Percentiles rank a stretch among this genome's conserved stretches.
phyloP scores from a whole-genome alignment of 805 yeast species.

The Zygosaccharomyces lentus region DNA sequence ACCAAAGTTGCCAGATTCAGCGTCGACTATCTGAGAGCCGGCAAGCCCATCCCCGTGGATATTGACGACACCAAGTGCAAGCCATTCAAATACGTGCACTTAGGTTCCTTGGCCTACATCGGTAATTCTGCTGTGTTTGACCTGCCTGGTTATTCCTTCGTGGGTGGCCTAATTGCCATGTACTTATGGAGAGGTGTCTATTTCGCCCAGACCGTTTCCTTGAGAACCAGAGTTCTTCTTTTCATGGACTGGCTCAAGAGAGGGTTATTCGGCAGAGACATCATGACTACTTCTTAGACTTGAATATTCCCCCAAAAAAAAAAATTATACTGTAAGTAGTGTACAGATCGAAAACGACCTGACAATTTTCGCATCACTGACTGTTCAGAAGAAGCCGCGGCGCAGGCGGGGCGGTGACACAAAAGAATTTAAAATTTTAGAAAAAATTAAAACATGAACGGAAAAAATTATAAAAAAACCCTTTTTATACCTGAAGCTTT shows the following conservation, averaged over 20 bases:
- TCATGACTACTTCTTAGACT: conserved; percentile 28
- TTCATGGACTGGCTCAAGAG: conserved; percentile 68
- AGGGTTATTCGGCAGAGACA: conserved; percentile 52
- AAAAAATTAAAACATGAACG: background rate
- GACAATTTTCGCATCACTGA: background rate
- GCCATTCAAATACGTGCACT: conserved; percentile 59
- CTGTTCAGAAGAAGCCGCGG: background rate
- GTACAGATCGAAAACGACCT: background rate
- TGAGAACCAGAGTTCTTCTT: conserved; percentile 57
- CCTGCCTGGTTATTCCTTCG: conserved; percentile 53
- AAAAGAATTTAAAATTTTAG: background rate
- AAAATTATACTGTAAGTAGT: conserved; percentile 2
- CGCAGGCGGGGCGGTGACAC: background rate
- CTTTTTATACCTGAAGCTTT: background rate
- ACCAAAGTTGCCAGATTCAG: conserved; percentile 47
- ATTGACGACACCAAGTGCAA: conserved; percentile 45
- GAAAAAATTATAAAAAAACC: too few relatives aligned
- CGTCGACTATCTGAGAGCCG: conserved; percentile 24
- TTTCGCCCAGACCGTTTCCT: conserved; percentile 62
- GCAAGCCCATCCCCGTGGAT: conserved; percentile 10
- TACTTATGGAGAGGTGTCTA: conserved; percentile 69
- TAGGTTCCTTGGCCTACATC: conserved; percentile 64
- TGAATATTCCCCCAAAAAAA: background rate
- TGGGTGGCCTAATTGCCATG: conserved; percentile 67
- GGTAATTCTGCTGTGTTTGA: conserved; percentile 72